Conservation (phyloP, 495 filamentous ascomycete species). For the Hypoxylon rickii region DNA sequence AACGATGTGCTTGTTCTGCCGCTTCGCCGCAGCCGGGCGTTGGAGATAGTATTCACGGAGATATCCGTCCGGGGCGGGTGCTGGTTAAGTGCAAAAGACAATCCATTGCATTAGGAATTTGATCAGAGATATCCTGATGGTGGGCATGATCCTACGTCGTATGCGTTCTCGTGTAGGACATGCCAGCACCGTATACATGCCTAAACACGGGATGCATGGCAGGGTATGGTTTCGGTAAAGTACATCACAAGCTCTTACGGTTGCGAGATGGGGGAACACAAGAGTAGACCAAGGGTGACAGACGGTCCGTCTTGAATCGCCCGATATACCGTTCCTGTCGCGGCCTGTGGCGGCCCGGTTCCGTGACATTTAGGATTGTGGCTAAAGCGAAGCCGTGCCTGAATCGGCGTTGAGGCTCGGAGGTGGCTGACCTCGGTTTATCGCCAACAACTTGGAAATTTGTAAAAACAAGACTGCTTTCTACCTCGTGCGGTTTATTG, state of each 20-base stretch:
- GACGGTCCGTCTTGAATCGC: conserved; percentile 15
- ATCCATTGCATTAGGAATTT: no score
- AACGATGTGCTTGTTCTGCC: not conserved
- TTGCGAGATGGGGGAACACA: conserved; percentile 26
- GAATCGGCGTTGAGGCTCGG: conserved; percentile 21
- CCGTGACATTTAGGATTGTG: not conserved
- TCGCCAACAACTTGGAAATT: conserved; percentile 3
- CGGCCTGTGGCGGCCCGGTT: not conserved
- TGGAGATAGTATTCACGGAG: not conserved
- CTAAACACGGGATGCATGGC: conserved; percentile 3
- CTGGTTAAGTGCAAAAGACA: no score
- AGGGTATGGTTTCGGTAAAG: not conserved
- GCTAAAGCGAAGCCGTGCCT: conserved; percentile 3
- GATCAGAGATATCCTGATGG: not conserved
- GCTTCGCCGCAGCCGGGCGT: conserved; percentile 25
- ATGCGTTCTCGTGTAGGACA: not conserved
- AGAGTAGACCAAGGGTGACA: conserved; percentile 3
- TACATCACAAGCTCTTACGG: conserved; percentile 1
- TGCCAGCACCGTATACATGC: not conserved
- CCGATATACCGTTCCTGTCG: no score
- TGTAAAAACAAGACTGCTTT: not conserved
- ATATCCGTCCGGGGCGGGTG: no score
- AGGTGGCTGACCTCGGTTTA: conserved; percentile 17
- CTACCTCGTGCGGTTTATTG: not conserved
- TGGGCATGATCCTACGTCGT: not conserved